phyloP scores from a whole-genome alignment of 2,329 filamentous ascomycete genomes.

The Botrytis fabae region DNA sequence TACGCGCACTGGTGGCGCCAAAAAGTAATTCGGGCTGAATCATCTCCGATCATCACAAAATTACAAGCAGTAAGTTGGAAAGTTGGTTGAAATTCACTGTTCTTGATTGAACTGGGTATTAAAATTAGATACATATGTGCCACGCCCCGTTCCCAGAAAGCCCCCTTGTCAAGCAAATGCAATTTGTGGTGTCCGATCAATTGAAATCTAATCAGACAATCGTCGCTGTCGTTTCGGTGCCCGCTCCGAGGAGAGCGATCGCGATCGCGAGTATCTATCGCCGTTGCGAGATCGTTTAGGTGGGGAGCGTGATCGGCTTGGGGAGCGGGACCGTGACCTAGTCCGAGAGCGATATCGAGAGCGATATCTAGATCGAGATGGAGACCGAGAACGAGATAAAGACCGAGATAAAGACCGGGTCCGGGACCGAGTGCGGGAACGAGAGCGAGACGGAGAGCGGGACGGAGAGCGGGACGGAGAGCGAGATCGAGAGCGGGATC shows the following conservation, averaged over 20 bases:
- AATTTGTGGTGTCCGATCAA: background rate
- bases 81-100: background rate
- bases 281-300: conserved; percentile 21
- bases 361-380: conserved; percentile 24
- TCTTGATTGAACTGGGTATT: background rate
- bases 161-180: background rate
- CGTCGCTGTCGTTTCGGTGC: background rate
- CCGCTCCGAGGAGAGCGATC: background rate
- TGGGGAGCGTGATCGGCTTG: conserved; percentile 30
- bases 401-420: conserved; percentile 20
- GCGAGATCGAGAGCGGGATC: conserved; percentile 29
- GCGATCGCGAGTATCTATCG: background rate
- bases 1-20: background rate
- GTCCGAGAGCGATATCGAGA: background rate
- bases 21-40: conserved; percentile 8
- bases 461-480: conserved; percentile 21
- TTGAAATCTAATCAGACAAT: background rate
- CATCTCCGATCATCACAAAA: conserved; percentile 4
- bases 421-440: background rate
- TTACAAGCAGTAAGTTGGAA: background rate
- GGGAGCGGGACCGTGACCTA: background rate
- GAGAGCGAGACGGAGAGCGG: background rate
- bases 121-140: background rate
- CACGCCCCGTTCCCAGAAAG: background rate
- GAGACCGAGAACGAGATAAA: conserved; percentile 30